Percentiles rank a stretch among this genome's conserved stretches.
Conservation (phyloP, 305 asterid genomes). For the Andrographis paniculata region DNA sequence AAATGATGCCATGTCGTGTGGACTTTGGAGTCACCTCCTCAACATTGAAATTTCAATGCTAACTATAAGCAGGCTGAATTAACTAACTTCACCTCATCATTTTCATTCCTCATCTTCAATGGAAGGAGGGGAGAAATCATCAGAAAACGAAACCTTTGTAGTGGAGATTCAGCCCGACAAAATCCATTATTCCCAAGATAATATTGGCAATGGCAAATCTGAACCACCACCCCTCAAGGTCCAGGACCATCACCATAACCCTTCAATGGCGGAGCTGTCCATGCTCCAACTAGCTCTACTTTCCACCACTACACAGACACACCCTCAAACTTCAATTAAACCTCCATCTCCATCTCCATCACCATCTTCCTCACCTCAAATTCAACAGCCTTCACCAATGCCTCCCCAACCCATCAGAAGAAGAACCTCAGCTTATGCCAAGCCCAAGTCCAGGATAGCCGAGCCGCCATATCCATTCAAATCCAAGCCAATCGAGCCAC, state of each 20-base stretch:
- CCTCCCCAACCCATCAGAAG: slow-evolving; percentile 17
- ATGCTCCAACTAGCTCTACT: not conserved
- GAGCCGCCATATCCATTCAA: slow-evolving; percentile 43
- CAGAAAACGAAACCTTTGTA: not conserved
- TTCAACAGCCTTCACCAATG: slow-evolving; percentile 10
- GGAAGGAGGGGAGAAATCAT: no score
- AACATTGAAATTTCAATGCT: no score
- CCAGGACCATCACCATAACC: not conserved
- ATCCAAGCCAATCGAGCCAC: slow-evolving; percentile 19
- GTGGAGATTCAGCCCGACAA: not conserved
- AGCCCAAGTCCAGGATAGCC: slow-evolving; percentile 53
- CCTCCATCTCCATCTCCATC: no score
- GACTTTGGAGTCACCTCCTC: no score
- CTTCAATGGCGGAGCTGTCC: not conserved
- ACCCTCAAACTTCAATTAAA: not conserved
- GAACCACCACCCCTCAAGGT: no score
- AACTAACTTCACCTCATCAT: no score
- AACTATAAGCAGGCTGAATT: no score
- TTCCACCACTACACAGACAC: not conserved
- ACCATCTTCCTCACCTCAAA: slow-evolving; percentile 7
- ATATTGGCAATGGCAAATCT: no score
- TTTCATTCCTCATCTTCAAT: no score
- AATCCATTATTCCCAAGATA: no score
- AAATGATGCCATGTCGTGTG: no score
- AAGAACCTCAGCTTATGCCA: slow-evolving; percentile 25